phyloP scores from a whole-genome alignment of 176 grass and related monocot species.

The Oryza meridionalis region DNA sequence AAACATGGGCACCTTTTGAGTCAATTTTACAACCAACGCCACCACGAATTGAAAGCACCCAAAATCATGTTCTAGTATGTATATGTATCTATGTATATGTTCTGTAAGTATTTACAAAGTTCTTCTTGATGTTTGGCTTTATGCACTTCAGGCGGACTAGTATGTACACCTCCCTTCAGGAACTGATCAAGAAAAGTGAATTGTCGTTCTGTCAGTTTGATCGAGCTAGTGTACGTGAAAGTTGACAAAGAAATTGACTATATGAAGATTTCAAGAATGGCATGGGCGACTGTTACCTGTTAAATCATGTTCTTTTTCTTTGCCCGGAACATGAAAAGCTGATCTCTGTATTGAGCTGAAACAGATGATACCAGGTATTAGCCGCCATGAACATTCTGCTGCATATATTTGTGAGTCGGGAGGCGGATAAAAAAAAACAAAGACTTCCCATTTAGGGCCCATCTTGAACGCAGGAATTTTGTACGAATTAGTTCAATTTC shows the following conservation, averaged over 20 bases:
- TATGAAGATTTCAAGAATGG: background rate
- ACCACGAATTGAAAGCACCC: conserved; percentile 4
- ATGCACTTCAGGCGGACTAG: conserved; percentile 27
- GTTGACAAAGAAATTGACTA: background rate
- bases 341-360: conserved; percentile 90
- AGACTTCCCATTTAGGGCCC: background rate
- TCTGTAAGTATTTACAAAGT: conserved; percentile 50
- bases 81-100: conserved; percentile 19
- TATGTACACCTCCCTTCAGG: conserved; percentile 37
- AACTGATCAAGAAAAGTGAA: conserved; percentile 15
- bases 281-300: conserved; percentile 17
- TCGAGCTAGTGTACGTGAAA: background rate
- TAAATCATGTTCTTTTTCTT: conserved; percentile 80
- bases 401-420: conserved; percentile 3
- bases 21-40: conserved; percentile 14
- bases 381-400: background rate
- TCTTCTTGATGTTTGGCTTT: conserved; percentile 39
- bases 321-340: conserved; percentile 69
- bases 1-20: background rate
- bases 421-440: conserved; percentile 4
- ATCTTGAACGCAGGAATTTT: background rate
- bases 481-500: background rate
- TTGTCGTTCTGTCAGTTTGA: background rate
- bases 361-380: conserved; percentile 31
- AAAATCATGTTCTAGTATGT: background rate